Percentiles rank a stretch among this genome's conserved stretches.
Conservation (phyloP, 306 rosid genomes). For the Hippophae tibetana region DNA sequence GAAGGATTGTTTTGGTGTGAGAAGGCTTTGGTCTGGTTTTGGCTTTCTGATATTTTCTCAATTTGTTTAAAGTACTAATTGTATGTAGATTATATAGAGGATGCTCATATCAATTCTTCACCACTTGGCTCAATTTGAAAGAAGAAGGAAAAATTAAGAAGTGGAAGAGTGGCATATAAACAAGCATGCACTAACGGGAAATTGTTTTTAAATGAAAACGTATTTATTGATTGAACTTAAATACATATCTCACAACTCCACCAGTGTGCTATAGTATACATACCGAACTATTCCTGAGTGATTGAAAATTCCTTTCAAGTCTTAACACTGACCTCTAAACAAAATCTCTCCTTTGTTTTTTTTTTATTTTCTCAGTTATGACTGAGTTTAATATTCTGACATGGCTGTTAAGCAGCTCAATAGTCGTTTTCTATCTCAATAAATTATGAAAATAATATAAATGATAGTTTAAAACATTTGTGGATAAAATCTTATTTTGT, state of each 20-base stretch:
- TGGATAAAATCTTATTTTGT: too few species aligned
- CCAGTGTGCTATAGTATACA: too few species aligned
- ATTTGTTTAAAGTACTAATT: slow-evolving; percentile 16
- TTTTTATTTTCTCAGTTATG: neutral
- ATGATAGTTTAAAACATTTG: too few species aligned
- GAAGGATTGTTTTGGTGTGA: neutral
- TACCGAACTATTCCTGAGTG: too few species aligned
- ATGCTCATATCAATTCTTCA: neutral
- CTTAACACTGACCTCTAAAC: slow-evolving; percentile 2
- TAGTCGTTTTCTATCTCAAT: too few species aligned
- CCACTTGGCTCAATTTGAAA: slow-evolving; percentile 10
- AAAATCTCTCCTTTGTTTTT: neutral
- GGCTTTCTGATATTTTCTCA: neutral
- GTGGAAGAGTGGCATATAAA: slow-evolving; percentile 7
- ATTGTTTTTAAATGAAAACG: neutral
- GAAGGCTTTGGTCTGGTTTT: slow-evolving; percentile 6
- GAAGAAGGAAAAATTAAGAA: neutral
- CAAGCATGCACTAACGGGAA: slow-evolving; percentile 19
- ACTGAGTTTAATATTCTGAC: slow-evolving; percentile 6
- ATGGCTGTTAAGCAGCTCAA: slow-evolving; percentile 2
- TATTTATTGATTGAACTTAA: too few species aligned
- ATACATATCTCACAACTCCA: too few species aligned
- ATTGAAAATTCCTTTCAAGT: neutral
- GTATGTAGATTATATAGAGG: slow-evolving; percentile 8
- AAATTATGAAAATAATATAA: too few species aligned